phyloP scores from a whole-genome alignment of 768 basidiomycete species.

The Antrodiella citrinella region DNA sequence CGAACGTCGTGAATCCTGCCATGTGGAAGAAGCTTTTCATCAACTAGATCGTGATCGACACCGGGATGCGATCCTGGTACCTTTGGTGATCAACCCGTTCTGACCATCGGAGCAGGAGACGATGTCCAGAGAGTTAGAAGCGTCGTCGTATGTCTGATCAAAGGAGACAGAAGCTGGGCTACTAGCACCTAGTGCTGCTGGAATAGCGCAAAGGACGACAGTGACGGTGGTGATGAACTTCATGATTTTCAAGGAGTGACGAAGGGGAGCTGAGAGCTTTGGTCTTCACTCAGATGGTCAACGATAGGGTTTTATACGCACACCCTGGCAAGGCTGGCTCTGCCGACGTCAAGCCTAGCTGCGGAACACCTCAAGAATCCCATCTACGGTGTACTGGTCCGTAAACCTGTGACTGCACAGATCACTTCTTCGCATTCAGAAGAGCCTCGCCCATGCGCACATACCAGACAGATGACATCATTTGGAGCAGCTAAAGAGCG shows the following conservation, averaged over 20 bases:
- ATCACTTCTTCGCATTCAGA: too few relatives aligned
- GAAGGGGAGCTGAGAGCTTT: too few relatives aligned
- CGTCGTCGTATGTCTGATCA: conserved; percentile 44
- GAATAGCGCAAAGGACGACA: conserved; percentile 15
- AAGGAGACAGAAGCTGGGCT: conserved; percentile 30
- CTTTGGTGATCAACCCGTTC: conserved; percentile 38
- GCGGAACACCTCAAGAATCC: too few relatives aligned
- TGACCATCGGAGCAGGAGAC: conserved; percentile 46
- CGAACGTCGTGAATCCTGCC: conserved; percentile 38
- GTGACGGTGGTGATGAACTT: conserved; percentile 17
- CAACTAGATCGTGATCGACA: not conserved
- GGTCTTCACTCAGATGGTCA: too few relatives aligned
- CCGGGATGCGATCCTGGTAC: not conserved
- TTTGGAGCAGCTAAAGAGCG: not conserved
- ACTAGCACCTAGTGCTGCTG: conserved; percentile 6
- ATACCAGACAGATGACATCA: not conserved
- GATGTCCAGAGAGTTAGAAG: conserved; percentile 27
- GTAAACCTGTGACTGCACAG: too few relatives aligned
- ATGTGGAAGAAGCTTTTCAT: not conserved
- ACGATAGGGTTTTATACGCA: too few relatives aligned
- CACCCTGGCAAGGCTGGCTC: too few relatives aligned
- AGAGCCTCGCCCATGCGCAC: not conserved
- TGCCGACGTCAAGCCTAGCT: too few relatives aligned
- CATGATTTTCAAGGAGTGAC: conserved; percentile 6
- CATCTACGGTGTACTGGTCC: too few relatives aligned